Base-by-base conservation (phyloP, 2,329 filamentous ascomycete genomes). In the Remersonia thermophila region DNA sequence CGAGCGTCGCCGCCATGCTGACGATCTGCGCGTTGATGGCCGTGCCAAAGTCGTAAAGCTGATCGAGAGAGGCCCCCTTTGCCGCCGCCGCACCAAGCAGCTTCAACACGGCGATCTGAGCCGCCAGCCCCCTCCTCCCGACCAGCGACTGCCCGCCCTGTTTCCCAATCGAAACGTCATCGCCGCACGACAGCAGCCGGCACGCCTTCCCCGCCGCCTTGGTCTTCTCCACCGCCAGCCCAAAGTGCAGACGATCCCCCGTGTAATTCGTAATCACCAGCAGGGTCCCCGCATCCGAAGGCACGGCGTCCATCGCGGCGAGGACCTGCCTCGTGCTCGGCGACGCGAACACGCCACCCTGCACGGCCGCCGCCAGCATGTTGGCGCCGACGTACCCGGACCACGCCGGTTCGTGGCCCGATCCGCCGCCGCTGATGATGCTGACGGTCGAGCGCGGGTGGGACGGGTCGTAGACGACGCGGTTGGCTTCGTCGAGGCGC, bases 181-280 rank as follows among this genome's bases (percentile, higher is more conserved):
- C 76, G 27, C 71, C 73, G 40, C 73, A 76, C 42, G 76, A 69
- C 40, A 77, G 66, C 52, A 77, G 70, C 38, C 63, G 59, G 44
- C 69, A 70, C 35, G 60, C 63, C 44, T 69, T 65, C 13, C 71
- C 72, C 15, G 58, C 60, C 4, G 70, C 68, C 32, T 65, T 65
- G 27, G 67, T 73, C 54, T 67, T 73, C 45, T 73, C 72, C 34
- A 67, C 67, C 2, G 73, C 73, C 10, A 77, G 56, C 1, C 71
- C 71, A 45, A 76, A 75, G 50, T 77, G 73, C 41, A 77, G 57
- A 39, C 73, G 73, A 52, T 77, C 73, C 32, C 73, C 73, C 0
- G 73, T 77, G 52, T 78, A 77, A 54, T 80, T 80, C 31, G 71
- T 77, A 41, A 77, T 67, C 33, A 79, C 67, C 2, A 79, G 58